Base-by-base conservation (phyloP, 2,329 filamentous ascomycete species). In the Pseudogymnoascus sp. region DNA sequence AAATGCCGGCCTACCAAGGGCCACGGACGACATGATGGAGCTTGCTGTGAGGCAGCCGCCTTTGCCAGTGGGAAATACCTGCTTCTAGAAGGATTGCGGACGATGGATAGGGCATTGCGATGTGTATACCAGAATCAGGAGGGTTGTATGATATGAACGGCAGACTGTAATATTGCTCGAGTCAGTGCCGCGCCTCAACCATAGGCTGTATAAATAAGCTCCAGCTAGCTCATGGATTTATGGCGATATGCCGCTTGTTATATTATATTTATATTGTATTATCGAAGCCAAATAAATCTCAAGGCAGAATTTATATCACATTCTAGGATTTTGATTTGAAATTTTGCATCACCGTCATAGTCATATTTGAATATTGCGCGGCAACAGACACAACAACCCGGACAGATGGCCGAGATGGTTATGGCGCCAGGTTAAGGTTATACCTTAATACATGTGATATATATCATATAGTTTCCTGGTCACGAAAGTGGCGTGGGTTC, bases 401-500 rank as follows among this genome's bases (percentile, higher is more conserved):
- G 36, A 35, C 42, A 61, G 37, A 52, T 52, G 31, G 31, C 48
- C 36, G 37, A 35, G 31, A 61, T 35, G 60, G 37, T 35, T 42
- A 61, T 55, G 48, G 48, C 48, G 48, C 48, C 48, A 55, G 48
- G 48, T 55, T 55, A 55, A 55, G 48, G 48, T 55, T 55, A 55
- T 55, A 55, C 48, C 48, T 55, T 55, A 55, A 55, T 55, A 55
- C 48, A 55, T 55, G 48, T 55, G 48, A 55, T 55, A 55, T 31
- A 52, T 29, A 31, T 52, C 48, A 55, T 18, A 55, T 55, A 59
- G 33, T 71, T 69, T 74, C 72, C 72, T 73, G 70, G 71, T 73
- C 69, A 67, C 69, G 72, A 71, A 73, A 73, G 69, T 67, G 69
- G 72, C 72, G 71, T 73, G 72, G 71, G 72, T 74, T 74, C 72